Evolutionary conservation across 2,329 filamentous ascomycete species (phyloP).

Genomic region (Bimuria novae-zelandiae): DNA sequence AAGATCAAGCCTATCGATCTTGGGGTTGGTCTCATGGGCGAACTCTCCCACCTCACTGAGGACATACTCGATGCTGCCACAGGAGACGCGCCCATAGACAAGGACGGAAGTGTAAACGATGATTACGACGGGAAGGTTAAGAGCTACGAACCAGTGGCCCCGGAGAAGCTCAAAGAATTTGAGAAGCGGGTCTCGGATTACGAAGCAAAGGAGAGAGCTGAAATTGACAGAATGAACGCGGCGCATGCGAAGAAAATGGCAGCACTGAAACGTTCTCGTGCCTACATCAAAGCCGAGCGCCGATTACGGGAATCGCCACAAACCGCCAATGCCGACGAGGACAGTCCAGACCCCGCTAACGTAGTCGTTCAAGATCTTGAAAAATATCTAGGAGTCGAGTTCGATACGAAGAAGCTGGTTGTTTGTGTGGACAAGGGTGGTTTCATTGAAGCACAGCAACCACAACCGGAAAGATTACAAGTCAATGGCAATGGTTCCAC

Average conservation of each 20-base stretch:
- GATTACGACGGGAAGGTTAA: slow-evolving; percentile 48
- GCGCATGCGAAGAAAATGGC: slow-evolving; percentile 77
- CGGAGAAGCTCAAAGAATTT: slow-evolving; percentile 82
- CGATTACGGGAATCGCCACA: slow-evolving; percentile 71
- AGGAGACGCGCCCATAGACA: slow-evolving; percentile 32
- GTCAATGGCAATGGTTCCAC: slow-evolving; percentile 36
- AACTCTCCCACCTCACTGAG: slow-evolving; percentile 78
- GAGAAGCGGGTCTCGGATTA: slow-evolving; percentile 75
- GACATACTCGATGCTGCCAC: slow-evolving; percentile 73
- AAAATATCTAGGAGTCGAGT: slow-evolving; percentile 67
- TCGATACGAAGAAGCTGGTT: slow-evolving; percentile 67
- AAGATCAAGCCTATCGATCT: slow-evolving; percentile 88
- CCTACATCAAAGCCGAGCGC: slow-evolving; percentile 74
- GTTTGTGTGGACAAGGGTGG: slow-evolving; percentile 79
- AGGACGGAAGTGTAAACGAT: slow-evolving; percentile 20
- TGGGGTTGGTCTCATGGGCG: slow-evolving; percentile 77
- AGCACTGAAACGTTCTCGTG: slow-evolving; percentile 71
- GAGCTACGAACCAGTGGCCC: slow-evolving; percentile 69
- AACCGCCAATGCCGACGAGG: slow-evolving; percentile 24
- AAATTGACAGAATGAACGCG: slow-evolving; percentile 83
- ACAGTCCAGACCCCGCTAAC: slow-evolving; percentile 60
- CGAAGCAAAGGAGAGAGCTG: slow-evolving; percentile 72
- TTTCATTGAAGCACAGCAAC: slow-evolving; percentile 61
- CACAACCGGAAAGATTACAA: slow-evolving; percentile 32
- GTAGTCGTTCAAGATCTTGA: slow-evolving; percentile 79